These are phyloP conservation scores for Marvania coccoides DNA, from an alignment of 139 green algal genomes.

Conservation along the genomic window DNA sequence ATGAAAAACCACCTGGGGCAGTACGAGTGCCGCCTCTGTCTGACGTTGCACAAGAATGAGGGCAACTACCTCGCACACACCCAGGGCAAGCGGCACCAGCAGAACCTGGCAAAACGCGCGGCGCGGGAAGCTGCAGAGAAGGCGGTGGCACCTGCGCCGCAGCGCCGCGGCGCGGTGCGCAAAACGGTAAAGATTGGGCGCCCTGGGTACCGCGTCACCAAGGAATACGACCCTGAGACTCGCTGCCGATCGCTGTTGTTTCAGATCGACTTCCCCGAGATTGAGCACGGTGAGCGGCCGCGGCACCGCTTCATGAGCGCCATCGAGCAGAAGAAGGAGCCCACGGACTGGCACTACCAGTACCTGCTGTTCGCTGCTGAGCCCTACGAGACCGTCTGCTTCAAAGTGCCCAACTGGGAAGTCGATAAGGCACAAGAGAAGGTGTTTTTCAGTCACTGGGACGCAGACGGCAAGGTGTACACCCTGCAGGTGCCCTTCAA, in stretches of 20 bases:
- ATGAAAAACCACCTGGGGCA: constrained; percentile 98
- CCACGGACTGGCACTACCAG: constrained; percentile 83
- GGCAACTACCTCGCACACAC: constrained; percentile 99
- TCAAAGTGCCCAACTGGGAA: constrained; percentile 92
- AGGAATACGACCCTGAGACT: constrained; percentile 83
- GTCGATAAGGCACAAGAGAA: constrained; percentile 65
- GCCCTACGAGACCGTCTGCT: constrained; percentile 94
- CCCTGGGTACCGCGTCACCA: constrained; percentile 97
- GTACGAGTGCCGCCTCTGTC: constrained; percentile 96
- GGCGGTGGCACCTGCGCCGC: constrained; percentile 53
- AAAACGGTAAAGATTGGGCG: constrained; percentile 94
- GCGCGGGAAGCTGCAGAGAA: constrained; percentile 88
- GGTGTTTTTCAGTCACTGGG: constrained; percentile 91
- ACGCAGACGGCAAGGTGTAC: constrained; percentile 79
- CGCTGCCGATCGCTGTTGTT: constrained; percentile 87
- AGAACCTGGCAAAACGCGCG: constrained; percentile 97
- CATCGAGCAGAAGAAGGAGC: constrained; percentile 92
- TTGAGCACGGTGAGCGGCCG: constrained; percentile 80
- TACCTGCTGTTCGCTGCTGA: constrained; percentile 97
- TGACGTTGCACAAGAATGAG: constrained; percentile 99
- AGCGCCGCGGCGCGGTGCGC: constrained; percentile 48
- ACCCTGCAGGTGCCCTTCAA: constrained; percentile 81
- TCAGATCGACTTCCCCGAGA: constrained; percentile 97
- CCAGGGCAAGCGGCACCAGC: constrained; percentile 96
- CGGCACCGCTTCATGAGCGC: constrained; percentile 96